Conservation (phyloP, 2,329 filamentous ascomycete genomes). For the Fusarium setosum region DNA sequence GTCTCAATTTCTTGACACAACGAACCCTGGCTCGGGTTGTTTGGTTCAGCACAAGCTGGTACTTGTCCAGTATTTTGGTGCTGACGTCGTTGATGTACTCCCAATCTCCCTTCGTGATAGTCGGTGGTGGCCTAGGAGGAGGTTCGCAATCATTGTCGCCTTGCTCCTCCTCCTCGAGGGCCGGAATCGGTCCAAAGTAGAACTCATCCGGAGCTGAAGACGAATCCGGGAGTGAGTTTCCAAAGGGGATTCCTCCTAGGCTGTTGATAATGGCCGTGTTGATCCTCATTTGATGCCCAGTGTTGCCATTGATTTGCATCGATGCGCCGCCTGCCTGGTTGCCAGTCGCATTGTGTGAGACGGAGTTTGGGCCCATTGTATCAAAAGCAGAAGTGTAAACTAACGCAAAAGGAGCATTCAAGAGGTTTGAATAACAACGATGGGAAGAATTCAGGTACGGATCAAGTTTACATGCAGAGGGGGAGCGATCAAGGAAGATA, state of each 20-base stretch:
- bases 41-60: background rate
- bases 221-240: background rate
- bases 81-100: background rate
- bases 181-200: slow-evolving; percentile 1
- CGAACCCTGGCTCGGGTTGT: background rate
- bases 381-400: background rate
- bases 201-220: background rate
- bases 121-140: background rate
- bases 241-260: background rate
- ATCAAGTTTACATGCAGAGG: background rate
- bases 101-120: background rate
- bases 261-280: background rate
- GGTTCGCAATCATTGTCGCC: background rate
- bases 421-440: background rate
- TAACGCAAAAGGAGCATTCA: too few relatives aligned
- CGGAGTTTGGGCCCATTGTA: background rate
- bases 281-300: background rate
- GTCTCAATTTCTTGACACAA: background rate
- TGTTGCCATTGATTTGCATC: background rate
- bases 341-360: background rate
- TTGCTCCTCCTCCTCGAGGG: background rate
- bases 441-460: background rate
- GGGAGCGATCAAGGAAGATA: background rate
- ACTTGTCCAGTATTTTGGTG: background rate
- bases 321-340: background rate